Conservation (phyloP, 495 filamentous ascomycete genomes). For the Tuber melanosporum region DNA sequence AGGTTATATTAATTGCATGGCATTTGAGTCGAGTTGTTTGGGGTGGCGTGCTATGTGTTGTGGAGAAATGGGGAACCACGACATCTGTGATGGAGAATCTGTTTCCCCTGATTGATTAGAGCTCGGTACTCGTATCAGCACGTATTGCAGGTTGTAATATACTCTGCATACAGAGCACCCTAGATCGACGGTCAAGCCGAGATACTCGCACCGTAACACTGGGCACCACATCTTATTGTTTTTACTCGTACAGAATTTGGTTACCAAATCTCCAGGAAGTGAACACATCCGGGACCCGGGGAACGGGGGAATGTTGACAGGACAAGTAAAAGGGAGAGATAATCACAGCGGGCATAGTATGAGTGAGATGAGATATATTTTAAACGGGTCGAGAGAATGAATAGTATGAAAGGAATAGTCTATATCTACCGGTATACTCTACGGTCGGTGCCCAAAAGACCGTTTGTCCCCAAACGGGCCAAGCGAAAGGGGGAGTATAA, state of each 20-base stretch:
- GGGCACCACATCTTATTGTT: not conserved
- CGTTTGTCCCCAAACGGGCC: conserved; percentile 2
- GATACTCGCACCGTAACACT: not conserved
- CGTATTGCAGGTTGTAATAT: not conserved
- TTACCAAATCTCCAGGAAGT: not conserved
- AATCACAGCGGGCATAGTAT: not conserved
- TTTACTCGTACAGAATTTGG: not conserved
- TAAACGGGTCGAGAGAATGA: not conserved
- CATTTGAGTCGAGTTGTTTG: not conserved
- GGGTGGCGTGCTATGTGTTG: not conserved
- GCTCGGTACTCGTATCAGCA: not conserved
- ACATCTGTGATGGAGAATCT: not conserved
- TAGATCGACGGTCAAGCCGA: not conserved
- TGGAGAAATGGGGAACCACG: not conserved
- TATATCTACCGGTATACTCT: too few relatives aligned
- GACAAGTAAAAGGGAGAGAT: conserved; percentile 13
- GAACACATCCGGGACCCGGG: conserved; percentile 6
- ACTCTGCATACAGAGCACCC: not conserved
- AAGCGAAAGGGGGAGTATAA: conserved; percentile 15
- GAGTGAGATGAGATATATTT: conserved; percentile 5
- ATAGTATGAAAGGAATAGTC: conserved; percentile 9
- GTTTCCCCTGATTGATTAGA: not conserved
- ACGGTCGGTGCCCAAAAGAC: not conserved
- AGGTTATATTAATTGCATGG: not conserved
- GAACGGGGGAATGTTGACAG: conserved; percentile 25